These are phyloP conservation scores for Cinchona pubescens DNA, from an alignment of 257 asterid genomes.

Conservation along the genomic window DNA sequence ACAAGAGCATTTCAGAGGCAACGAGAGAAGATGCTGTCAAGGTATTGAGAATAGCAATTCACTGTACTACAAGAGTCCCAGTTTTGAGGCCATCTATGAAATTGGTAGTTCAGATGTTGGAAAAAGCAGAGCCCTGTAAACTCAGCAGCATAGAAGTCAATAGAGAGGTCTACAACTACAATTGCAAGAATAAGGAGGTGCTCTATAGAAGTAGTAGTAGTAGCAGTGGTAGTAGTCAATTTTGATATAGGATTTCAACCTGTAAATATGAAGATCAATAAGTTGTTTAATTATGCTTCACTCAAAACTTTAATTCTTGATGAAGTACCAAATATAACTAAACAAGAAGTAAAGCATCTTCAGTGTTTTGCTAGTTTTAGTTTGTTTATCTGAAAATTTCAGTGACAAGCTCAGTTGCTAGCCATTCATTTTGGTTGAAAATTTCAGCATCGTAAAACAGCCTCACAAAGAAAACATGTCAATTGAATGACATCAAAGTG, in stretches of 20 bases:
- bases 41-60: conserved; percentile 37
- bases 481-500: no score
- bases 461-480: no score
- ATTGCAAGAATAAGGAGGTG: conserved; percentile 20
- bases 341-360: not conserved
- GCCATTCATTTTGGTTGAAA: no score
- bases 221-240: conserved; percentile 2
- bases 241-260: conserved; percentile 15
- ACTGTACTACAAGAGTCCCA: conserved; percentile 40
- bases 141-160: conserved; percentile 22
- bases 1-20: conserved; percentile 28
- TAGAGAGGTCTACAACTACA: not conserved
- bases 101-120: conserved; percentile 45
- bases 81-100: conserved; percentile 40
- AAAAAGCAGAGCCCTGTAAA: conserved; percentile 38
- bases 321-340: not conserved
- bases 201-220: not conserved
- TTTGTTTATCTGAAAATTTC: not conserved
- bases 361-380: not conserved
- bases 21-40: conserved; percentile 33
- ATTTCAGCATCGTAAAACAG: no score
- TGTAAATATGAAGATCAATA: conserved; percentile 5
- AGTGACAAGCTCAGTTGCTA: not conserved
- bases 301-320: not conserved
- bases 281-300: not conserved